phyloP scores from a whole-genome alignment of 2,329 filamentous ascomycete species.

The Zalaria obscura region DNA sequence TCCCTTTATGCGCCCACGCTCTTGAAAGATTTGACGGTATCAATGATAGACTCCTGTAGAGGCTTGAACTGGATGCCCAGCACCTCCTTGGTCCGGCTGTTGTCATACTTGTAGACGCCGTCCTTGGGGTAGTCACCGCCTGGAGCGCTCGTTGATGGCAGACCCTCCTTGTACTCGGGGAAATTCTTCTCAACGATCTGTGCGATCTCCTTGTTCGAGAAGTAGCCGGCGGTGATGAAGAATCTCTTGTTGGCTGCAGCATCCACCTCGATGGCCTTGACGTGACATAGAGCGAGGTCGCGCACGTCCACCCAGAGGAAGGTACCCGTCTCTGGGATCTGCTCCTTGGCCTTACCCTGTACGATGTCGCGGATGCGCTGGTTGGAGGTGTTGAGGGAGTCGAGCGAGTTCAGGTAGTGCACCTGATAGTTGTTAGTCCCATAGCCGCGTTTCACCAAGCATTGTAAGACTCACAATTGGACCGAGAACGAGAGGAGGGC shows the following conservation, averaged over 20 bases:
- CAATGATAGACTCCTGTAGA: conserved; percentile 44
- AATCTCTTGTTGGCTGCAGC: conserved; percentile 49
- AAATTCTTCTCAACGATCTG: conserved; percentile 42
- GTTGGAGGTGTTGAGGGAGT: conserved; percentile 61
- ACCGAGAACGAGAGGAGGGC: conserved; percentile 36
- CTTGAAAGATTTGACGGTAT: conserved; percentile 51
- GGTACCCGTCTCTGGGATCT: conserved; percentile 42
- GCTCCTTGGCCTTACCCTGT: conserved; percentile 45
- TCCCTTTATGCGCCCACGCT: conserved; percentile 29
- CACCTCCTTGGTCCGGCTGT: conserved; percentile 37
- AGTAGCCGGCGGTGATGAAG: conserved; percentile 46
- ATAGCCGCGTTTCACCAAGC: too few relatives aligned
- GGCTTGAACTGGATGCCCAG: conserved; percentile 45
- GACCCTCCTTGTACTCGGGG: conserved; percentile 33
- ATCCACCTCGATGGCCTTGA: conserved; percentile 42
- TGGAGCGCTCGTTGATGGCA: conserved; percentile 28
- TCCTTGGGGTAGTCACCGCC: conserved; percentile 32
- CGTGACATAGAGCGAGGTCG: conserved; percentile 48
- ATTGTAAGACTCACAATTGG: conserved; percentile 23
- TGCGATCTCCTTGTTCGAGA: conserved; percentile 45
- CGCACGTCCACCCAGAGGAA: conserved; percentile 34
- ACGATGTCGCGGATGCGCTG: conserved; percentile 49
- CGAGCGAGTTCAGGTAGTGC: conserved; percentile 47
- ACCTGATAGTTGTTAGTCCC: conserved; percentile 3
- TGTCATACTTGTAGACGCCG: conserved; percentile 43